Evolutionary conservation across 208 protist genomes (phyloP), one percentile per base, ranked within the genome.

Genomic region (Trypanosomatidae sp.): DNA sequence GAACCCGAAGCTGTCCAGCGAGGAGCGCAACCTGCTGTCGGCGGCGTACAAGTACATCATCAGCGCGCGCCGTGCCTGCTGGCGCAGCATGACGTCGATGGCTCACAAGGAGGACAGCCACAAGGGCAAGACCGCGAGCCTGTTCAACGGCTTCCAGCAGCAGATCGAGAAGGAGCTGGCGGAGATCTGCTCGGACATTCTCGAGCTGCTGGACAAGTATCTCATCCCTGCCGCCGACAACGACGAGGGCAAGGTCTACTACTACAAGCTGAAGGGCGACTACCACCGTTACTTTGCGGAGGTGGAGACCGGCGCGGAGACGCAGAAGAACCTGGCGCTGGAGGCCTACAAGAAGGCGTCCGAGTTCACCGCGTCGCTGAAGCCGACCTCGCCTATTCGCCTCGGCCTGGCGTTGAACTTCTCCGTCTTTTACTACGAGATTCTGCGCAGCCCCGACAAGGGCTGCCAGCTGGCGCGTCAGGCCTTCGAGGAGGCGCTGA

Each of bases 1-100:
- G 28, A 94, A 94, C 83, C 73, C 92, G 65, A 91, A 99, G 80
- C 95, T 99, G 22, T 94, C 93, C 41, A 94, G 98, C 84, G 99
- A 99, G 89, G 99, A 99, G 87, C 91, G 99, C 78, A 99, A 99
- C 81, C 91, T 99, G 4, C 95, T 99, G 46, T 99, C 99, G 22
- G 99, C 99, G 33, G 99, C 99, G 25, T 99, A 99, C 95, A 99
- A 99, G 91, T 99, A 99, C 86, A 98, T 99, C 60, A 99, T 99
- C 89, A 99, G 99, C 71, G 89, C 98, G 25, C 95, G 98, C 67
- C 98, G 99, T 79, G 97, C 99, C 15, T 99, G 98, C 70, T 99
- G 98, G 98, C 92, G 99, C 80, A 99, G 99, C 77, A 95, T 99
- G 74, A 98, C 91, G 52, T 94, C 94, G 1, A 98, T 99, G 67